Base-by-base conservation (phyloP, 352 stramenopile species). In the Phytopythium helicoides region DNA sequence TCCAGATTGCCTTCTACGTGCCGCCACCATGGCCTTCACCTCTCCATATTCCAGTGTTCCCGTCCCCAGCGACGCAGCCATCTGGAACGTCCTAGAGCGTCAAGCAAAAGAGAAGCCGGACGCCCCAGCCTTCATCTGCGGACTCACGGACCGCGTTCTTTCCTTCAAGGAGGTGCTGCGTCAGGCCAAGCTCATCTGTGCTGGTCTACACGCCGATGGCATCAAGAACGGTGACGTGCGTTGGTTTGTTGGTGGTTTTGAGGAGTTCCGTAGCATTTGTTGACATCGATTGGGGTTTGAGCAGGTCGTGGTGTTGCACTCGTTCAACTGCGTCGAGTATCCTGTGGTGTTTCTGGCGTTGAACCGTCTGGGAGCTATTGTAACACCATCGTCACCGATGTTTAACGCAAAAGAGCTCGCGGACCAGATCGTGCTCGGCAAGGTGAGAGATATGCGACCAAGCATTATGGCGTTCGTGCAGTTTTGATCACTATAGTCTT, bases 251-350 rank as follows among this genome's bases (percentile, higher is more conserved):
- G 37, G 10, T 28, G 6, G 6, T 18, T 28, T 12, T 44, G 28
- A 9, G 7, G 12, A 63, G 47, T 3, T 45, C 31, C 38, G 28
- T 62, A 14, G 47, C n/a, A n/a, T n/a, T n/a, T n/a, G 35, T 15
- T 54, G 8, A n/a, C 33, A 25, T 41, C 38, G 23, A 3, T 21
- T 44, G 26, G 50, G 12, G 23, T 3, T 21, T 44, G 26, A 53
- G 12, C 28, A 81, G 66, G 62, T 73, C 4, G 63, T 83, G 16
- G 31, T 84, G n/a, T 52, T 82, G 16, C 68, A 77, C 49, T 72
- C 65, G 52, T 59, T 76, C 55, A 86, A 86, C 61, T 81, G 66
- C 46, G 48, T 83, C n/a, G 70, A 86, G 45, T 86, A 72, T 22
- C 60, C 70, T 1, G 38, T 81, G 18, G 52, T 80, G 15, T 71